phyloP scores from a whole-genome alignment of 148 eudicot genomes.

The Selenicereus undatus region DNA sequence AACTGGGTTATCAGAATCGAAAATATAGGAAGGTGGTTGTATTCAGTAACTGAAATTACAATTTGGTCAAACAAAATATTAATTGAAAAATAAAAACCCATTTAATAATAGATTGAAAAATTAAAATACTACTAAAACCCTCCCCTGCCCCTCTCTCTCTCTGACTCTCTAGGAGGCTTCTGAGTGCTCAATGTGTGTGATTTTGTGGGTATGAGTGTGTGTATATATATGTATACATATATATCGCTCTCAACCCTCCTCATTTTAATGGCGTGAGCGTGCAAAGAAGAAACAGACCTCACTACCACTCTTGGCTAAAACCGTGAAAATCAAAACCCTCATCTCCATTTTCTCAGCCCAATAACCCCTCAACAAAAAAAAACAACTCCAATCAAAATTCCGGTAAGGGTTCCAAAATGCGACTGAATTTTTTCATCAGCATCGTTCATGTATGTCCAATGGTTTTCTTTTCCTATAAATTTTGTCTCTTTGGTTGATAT shows the following conservation, averaged over 20 bases:
- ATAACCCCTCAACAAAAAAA: neutral
- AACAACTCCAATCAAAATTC: constrained; percentile 9
- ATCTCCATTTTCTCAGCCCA: neutral
- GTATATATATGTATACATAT: constrained; percentile 12
- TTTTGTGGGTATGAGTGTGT: constrained; percentile 12
- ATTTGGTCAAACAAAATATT: constrained; percentile 17
- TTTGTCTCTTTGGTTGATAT: constrained; percentile 20
- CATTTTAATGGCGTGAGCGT: constrained; percentile 64
- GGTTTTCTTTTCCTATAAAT: constrained; percentile 10
- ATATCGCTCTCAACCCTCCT: constrained; percentile 22
- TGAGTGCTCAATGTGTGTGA: constrained; percentile 23
- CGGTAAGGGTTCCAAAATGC: neutral
- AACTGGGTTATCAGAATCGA: neutral
- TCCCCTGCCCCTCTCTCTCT: neutral
- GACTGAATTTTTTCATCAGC: constrained; percentile 14
- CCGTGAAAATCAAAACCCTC: constrained; percentile 26
- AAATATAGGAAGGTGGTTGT: constrained; percentile 20
- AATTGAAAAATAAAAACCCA: constrained; percentile 1
- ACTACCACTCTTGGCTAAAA: constrained; percentile 30
- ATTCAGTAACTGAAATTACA: constrained; percentile 22
- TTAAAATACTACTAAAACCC: constrained; percentile 21
- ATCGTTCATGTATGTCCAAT: constrained; percentile 22
- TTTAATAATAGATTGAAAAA: constrained; percentile 3
- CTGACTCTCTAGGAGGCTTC: neutral
- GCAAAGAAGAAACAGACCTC: constrained; percentile 36